A percentile compares a stretch with the other conserved stretches of the same genome.
These are phyloP conservation scores for Paragyromitra xinjiangensis DNA, from an alignment of 495 filamentous ascomycete genomes.

Conservation along the genomic window DNA sequence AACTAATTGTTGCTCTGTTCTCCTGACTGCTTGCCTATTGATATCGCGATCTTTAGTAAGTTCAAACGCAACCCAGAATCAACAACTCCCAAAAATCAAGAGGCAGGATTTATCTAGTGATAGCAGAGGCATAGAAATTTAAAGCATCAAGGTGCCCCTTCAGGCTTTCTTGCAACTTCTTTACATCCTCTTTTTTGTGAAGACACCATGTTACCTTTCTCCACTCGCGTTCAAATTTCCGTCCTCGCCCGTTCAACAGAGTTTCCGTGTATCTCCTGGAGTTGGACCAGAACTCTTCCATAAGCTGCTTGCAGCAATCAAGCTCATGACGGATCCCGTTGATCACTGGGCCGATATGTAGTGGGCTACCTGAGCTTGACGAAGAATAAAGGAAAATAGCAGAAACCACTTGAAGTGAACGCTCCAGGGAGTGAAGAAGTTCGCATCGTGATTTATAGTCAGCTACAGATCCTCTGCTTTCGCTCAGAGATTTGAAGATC, in stretches of 20 bases:
- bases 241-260: background rate
- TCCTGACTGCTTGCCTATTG: background rate
- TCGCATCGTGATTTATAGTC: too few relatives aligned
- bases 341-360: too few relatives aligned
- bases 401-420: too few relatives aligned
- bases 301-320: slow-evolving; percentile 21
- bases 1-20: background rate
- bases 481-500: too few relatives aligned
- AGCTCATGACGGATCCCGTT: background rate
- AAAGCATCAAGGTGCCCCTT: slow-evolving; percentile 34
- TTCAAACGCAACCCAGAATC: too few relatives aligned
- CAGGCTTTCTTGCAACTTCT: slow-evolving; percentile 35
- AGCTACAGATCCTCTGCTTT: too few relatives aligned
- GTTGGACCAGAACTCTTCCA: slow-evolving; percentile 41
- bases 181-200: slow-evolving; percentile 49
- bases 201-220: slow-evolving; percentile 48
- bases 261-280: slow-evolving; percentile 32
- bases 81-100: too few relatives aligned
- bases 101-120: background rate
- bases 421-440: too few relatives aligned
- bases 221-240: background rate
- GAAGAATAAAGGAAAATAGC: too few relatives aligned
- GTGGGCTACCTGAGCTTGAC: too few relatives aligned
- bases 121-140: background rate
- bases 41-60: background rate